Conservation (phyloP, 768 basidiomycete species). For the Dacryopinax primogenitus region DNA sequence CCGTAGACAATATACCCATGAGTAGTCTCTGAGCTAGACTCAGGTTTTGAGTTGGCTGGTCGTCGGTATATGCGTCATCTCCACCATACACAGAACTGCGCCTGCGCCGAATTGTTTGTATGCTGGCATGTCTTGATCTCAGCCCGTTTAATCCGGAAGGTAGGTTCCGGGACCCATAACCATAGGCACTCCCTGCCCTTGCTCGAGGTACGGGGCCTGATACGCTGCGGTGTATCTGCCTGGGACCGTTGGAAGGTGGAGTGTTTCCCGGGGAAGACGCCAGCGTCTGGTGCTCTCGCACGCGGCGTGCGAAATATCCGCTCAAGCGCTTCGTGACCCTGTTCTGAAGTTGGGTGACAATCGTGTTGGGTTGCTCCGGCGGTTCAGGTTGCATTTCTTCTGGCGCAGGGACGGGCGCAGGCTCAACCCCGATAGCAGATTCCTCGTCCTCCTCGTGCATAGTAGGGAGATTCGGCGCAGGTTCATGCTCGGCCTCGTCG, state of each 20-base stretch:
- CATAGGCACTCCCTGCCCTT: slow-evolving; percentile 16
- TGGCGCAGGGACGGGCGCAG: slow-evolving; percentile 24
- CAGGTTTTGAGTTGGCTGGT: slow-evolving; percentile 32
- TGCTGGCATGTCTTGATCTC: not conserved
- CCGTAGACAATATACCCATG: slow-evolving; percentile 31
- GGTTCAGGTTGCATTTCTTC: not conserved
- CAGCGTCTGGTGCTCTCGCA: slow-evolving; percentile 11
- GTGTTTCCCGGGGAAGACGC: slow-evolving; percentile 11
- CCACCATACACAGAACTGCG: not conserved
- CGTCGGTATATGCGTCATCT: slow-evolving; percentile 19
- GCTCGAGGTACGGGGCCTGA: slow-evolving; percentile 4
- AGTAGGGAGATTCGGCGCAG: slow-evolving; percentile 17
- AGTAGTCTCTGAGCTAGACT: slow-evolving; percentile 80
- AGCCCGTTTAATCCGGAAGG: not conserved
- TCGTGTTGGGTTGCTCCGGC: not conserved
- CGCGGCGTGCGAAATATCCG: slow-evolving; percentile 19
- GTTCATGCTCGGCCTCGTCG: slow-evolving; percentile 17
- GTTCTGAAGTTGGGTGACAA: slow-evolving; percentile 8
- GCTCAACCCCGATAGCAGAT: slow-evolving; percentile 38
- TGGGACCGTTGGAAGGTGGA: not conserved
- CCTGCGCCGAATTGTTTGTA: not conserved
- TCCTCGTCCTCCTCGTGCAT: slow-evolving; percentile 35
- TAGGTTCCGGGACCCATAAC: slow-evolving; percentile 7
- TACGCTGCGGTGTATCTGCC: not conserved
- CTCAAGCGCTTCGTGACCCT: slow-evolving; percentile 12